Evolutionary conservation across 2,329 filamentous ascomycete species (phyloP).

Genomic region (Hymenotorrendiella dingleyae): DNA sequence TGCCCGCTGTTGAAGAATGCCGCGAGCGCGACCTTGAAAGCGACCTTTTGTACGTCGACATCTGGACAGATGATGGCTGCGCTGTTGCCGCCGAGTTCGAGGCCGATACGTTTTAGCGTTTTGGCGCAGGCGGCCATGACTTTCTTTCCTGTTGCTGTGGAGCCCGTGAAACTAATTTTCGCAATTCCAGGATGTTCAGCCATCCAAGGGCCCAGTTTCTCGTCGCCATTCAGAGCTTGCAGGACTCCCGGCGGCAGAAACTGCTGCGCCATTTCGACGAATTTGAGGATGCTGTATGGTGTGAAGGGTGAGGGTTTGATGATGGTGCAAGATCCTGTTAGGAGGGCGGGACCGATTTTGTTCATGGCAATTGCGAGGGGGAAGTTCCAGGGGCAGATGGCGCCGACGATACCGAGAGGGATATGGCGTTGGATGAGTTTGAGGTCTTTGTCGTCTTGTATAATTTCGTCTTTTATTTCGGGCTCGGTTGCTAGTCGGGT

Average conservation of each 20-base stretch:
- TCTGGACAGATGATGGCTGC: slow-evolving; percentile 48
- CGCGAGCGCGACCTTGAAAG: slow-evolving; percentile 39
- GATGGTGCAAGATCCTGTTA: slow-evolving; percentile 50
- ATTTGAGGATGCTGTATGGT: slow-evolving; percentile 45
- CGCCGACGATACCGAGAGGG: slow-evolving; percentile 45
- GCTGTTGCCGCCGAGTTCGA: slow-evolving; percentile 44
- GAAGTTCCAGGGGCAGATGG: slow-evolving; percentile 58
- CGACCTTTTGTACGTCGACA: slow-evolving; percentile 41
- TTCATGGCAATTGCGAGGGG: slow-evolving; percentile 41
- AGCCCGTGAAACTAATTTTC: slow-evolving; percentile 55
- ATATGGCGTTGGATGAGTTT: slow-evolving; percentile 39
- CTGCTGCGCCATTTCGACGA: slow-evolving; percentile 42
- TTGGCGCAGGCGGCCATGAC: slow-evolving; percentile 44
- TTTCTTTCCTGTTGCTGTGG: slow-evolving; percentile 42
- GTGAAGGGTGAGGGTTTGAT: slow-evolving; percentile 55
- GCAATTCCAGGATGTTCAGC: slow-evolving; percentile 48
- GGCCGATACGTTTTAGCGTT: slow-evolving; percentile 40
- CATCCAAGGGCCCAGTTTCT: slow-evolving; percentile 47
- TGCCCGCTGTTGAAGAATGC: slow-evolving; percentile 49
- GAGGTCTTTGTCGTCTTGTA: slow-evolving; percentile 14
- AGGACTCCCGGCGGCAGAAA: slow-evolving; percentile 51
- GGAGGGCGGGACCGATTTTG: slow-evolving; percentile 44
- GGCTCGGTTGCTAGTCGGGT: slow-evolving; percentile 1
- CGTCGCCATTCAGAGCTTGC: slow-evolving; percentile 48
- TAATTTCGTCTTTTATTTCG: slow-evolving; percentile 9